Evolutionary conservation across 352 stramenopile genomes (phyloP), one percentile per base, ranked within the genome.

Genomic region (Pythium pectinolyticum): DNA sequence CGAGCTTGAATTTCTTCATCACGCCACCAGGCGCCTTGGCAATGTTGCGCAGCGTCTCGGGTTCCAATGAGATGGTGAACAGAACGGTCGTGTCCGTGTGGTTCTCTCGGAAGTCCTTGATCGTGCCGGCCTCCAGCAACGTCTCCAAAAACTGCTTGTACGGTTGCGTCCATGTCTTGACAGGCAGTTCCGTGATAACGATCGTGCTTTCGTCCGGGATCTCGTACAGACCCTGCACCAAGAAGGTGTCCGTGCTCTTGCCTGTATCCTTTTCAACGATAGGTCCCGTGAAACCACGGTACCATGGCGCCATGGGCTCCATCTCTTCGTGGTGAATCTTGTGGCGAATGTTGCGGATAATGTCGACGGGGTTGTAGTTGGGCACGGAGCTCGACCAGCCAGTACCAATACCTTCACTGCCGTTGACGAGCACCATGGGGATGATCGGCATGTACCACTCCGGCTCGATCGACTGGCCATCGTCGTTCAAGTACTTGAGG

Each of bases 391-490:
- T 96, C 31, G 88, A 97, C 89, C 90, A 98, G 50, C 93, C 93
- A n/a, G 97, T 99, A 60, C 97, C 97, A 63, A 99, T 99, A 50
- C 97, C 97, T 70, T 98, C 90, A 50, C 78, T 92, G 41, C 97
- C 97, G 67, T 99, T 99, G 7, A 99, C 92, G 9, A 99, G 80
- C 20, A 98, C 84, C 73, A 99, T 89, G 15, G 97, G 98, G 53
- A 99, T 97, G 37, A 99, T 90, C 15, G 98, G 98, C 17, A 97
- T 75, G 45, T 97, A 98, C 81, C 87, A 97, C 61, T 93, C 86
- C 0, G 93, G 93, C 54, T 98, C 92, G 59, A 98, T 97, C 2
- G 78, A 92, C 55, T 97, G 87, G 0, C 93, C 93, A 61, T 98
- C 93, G 60, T 98, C 93, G 52, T 96, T 84, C 37, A 97, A 62